Evolutionary conservation across 371 early-diverging fungal species (phyloP), one percentile per base, ranked within the genome.

Genomic region (Circinella minor): DNA sequence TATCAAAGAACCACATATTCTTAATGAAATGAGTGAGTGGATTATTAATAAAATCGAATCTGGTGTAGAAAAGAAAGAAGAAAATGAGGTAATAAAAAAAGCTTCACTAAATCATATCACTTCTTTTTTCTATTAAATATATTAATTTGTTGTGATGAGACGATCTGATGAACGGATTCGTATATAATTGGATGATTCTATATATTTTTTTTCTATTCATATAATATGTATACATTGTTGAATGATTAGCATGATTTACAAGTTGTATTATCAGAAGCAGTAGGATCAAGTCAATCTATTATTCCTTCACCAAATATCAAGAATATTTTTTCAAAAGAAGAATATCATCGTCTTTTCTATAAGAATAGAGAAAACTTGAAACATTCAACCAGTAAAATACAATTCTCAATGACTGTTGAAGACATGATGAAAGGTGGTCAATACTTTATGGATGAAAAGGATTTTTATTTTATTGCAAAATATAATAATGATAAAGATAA

Each of bases 251-350:
- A 96, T 75, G 98, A 98, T 77, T 82, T 98, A 69, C 96, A 96
- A 88, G 95, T 93, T 18, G 98, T 95, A 65, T 91, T 98, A 67
- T 89, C 93, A 27, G 89, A 92, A 6, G 85, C 89, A 0, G 88
- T 88, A 11, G 79, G 85, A 4, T 86, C 87, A 3, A 85, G 88
- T 63, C 86, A 86, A 34, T 70, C 77, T 27, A 79, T 87, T 46
- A 98, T 98, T 70, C 99, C 99, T 4, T 94, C 94, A 4, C 99
- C 99, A 17, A 94, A 96, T 83, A 97, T 98, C n/a, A 91, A 92
- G 20, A 79, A 80, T 43, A 76, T 77, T 57, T 86, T 92, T 17
- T 59, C 71, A 34, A 67, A 67, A 3, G 80, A 84, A 27, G 88
- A 91, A 48, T 94, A 91, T 71, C 82, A 83, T 11, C 75, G 74